These are phyloP conservation scores for Claviceps monticola DNA, from an alignment of 2,329 filamentous ascomycete genomes.

Conservation along the genomic window DNA sequence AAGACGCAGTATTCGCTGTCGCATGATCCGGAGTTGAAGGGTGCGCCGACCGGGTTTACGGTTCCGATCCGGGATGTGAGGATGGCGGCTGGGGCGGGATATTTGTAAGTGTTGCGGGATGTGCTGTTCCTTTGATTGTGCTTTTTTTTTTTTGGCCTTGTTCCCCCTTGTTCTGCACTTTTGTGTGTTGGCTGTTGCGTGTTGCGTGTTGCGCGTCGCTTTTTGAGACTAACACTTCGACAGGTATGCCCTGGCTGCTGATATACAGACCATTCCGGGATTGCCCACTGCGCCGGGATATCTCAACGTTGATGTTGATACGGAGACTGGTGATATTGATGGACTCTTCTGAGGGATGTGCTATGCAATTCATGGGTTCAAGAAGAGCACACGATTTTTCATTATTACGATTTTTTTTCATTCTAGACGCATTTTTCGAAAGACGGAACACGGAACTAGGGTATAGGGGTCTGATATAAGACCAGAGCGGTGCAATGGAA, in stretches of 20 bases:
- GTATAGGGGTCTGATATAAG: too few species aligned
- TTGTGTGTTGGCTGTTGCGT: too few species aligned
- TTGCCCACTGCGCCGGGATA: slow-evolving; percentile 91
- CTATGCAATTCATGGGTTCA: too few species aligned
- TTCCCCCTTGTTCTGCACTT: too few species aligned
- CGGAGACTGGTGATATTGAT: slow-evolving; percentile 72
- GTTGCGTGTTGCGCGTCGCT: too few species aligned
- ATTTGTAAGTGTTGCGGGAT: slow-evolving; percentile 49
- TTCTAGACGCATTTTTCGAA: too few species aligned
- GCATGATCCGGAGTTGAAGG: slow-evolving; percentile 87
- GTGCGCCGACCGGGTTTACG: slow-evolving; percentile 85
- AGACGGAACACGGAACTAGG: too few species aligned
- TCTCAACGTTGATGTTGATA: slow-evolving; percentile 77
- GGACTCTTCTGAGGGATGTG: slow-evolving; percentile 56
- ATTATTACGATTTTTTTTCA: too few species aligned
- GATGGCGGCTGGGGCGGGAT: slow-evolving; percentile 87
- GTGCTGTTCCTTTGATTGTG: neutral
- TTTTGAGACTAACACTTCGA: slow-evolving; percentile 18
- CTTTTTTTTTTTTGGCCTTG: neutral
- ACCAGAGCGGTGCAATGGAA: too few species aligned
- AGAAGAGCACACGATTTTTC: too few species aligned
- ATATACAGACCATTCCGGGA: slow-evolving; percentile 96
- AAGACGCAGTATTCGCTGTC: slow-evolving; percentile 98
- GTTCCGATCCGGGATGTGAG: slow-evolving; percentile 89
- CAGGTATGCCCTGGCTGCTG: slow-evolving; percentile 83